A percentile compares a stretch with the other conserved stretches of the same genome.
These are phyloP conservation scores for Leccinum truebloodii DNA, from an alignment of 768 basidiomycete species.

Conservation along the genomic window DNA sequence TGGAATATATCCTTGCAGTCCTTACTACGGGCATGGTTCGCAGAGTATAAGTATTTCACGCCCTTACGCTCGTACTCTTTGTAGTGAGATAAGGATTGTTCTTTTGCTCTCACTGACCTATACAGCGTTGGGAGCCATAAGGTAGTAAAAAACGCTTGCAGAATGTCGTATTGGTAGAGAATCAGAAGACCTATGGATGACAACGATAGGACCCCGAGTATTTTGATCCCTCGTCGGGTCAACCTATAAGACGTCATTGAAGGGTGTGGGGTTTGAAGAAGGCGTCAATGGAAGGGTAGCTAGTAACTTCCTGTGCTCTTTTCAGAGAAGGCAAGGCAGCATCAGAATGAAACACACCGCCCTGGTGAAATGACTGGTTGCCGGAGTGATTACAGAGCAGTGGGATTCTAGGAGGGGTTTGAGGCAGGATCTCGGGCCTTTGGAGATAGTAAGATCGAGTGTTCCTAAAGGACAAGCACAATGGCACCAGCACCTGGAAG, in stretches of 20 bases:
- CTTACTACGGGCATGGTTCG: constrained; percentile 45
- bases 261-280: not conserved
- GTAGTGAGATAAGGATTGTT: constrained; percentile 45
- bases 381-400: not conserved
- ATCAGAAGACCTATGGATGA: constrained; percentile 12
- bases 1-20: not conserved
- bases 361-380: not conserved
- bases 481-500: not conserved
- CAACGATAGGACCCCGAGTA: constrained; percentile 11
- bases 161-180: constrained; percentile 8
- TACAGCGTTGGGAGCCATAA: constrained; percentile 43
- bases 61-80: constrained; percentile 34
- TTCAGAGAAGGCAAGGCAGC: not conserved
- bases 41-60: constrained; percentile 46
- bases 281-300: not conserved
- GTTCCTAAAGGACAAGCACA: not conserved
- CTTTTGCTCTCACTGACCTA: constrained; percentile 37
- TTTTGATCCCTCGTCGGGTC: constrained; percentile 26
- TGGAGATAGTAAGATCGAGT: not conserved
- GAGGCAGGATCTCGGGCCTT: not conserved
- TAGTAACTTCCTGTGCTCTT: constrained; percentile 1
- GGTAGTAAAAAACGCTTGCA: not conserved
- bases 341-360: not conserved
- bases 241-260: constrained; percentile 24
- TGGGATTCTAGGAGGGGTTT: not conserved